phyloP scores from a whole-genome alignment of 176 grass and related monocot species.

The Aegilops longissima region DNA sequence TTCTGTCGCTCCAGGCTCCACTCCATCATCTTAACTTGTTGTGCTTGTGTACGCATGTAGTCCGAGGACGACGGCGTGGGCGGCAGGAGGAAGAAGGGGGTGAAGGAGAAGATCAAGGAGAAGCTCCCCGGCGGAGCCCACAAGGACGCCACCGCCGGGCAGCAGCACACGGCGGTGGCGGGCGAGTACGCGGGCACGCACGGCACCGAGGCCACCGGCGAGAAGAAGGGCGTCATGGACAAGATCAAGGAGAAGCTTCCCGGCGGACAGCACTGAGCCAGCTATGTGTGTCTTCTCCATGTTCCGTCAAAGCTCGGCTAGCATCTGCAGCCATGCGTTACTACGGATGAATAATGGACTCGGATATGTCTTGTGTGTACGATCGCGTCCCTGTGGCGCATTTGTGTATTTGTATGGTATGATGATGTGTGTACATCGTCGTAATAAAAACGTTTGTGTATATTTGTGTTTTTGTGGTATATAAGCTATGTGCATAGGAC shows the following conservation, averaged over 20 bases:
- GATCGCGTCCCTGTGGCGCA: no score
- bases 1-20: no score
- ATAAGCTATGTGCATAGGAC: no score
- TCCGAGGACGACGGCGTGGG: neutral
- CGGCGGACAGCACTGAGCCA: neutral
- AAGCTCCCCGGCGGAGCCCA: neutral
- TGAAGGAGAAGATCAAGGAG: constrained; percentile 8
- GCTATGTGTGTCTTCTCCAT: no score
- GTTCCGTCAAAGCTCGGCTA: no score
- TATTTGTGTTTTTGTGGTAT: no score
- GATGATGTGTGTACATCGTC: no score
- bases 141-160: neutral
- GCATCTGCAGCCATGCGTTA: no score
- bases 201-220: neutral
- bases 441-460: no score
- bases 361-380: no score
- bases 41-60: neutral
- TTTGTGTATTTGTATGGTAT: no score
- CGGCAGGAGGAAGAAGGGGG: neutral
- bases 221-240: neutral
- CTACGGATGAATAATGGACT: no score
- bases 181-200: neutral
- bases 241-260: constrained; percentile 5
- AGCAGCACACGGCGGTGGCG: neutral
- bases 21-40: neutral